phyloP scores from a whole-genome alignment of 2,329 filamentous ascomycete species.

The Fulvia fulva region DNA sequence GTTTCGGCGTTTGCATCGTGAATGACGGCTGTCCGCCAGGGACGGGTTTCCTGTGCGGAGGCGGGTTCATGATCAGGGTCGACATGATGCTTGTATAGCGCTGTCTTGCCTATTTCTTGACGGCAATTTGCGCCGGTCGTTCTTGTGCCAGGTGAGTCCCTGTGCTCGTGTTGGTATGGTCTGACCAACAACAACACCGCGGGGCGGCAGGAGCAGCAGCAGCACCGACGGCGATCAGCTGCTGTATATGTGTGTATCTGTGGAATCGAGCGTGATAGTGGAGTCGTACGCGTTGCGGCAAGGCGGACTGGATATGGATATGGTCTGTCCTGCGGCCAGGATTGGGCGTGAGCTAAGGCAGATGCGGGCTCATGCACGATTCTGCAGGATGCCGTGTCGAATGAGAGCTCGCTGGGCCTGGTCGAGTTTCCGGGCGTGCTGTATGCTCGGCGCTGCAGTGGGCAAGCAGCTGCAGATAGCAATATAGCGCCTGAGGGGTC shows the following conservation, averaged over 20 bases:
- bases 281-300: not conserved
- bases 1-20: constrained; percentile 12
- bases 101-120: not conserved
- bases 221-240: not conserved
- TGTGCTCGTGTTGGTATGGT: not conserved
- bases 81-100: constrained; percentile 6
- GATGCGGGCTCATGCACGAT: not conserved
- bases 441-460: not conserved
- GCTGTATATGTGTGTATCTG: not conserved
- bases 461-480: not conserved
- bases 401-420: not conserved
- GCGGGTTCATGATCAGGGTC: constrained; percentile 6
- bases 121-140: not conserved
- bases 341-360: not conserved
- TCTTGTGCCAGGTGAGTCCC: not conserved
- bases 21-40: constrained; percentile 2
- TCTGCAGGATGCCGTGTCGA: not conserved
- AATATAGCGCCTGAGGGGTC: not conserved
- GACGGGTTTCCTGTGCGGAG: constrained; percentile 9
- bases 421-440: not conserved
- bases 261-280: not conserved
- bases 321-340: not conserved
- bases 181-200: not conserved
- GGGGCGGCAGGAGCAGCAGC: not conserved
- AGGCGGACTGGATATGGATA: not conserved